Evolutionary conservation across 78 protist species (phyloP).

Genomic region (slime mould (Dictyostelium discoideum)): DNA sequence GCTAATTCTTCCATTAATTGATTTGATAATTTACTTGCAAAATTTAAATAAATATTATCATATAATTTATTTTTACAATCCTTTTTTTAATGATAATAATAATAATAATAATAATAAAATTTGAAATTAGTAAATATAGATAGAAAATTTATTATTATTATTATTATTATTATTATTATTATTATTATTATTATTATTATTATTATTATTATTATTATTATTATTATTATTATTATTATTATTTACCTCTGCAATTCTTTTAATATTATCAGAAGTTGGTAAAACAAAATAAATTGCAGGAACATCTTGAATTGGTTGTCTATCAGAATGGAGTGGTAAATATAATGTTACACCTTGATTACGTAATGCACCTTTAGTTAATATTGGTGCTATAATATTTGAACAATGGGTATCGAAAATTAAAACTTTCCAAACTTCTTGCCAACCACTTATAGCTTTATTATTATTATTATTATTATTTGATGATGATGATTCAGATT

Average conservation of each 20-base stretch:
- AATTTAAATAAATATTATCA: conserved; percentile 90
- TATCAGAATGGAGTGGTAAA: conserved; percentile 76
- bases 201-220: no score
- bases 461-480: no score
- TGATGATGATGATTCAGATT: background rate
- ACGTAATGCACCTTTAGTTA: conserved; percentile 90
- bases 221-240: background rate
- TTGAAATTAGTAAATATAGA: no score
- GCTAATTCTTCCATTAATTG: conserved; percentile 90
- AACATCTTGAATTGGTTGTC: conserved; percentile 92
- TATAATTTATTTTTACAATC: conserved; percentile 87
- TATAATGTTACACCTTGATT: conserved; percentile 93
- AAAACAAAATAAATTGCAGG: conserved; percentile 96
- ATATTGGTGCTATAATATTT: conserved; percentile 88
- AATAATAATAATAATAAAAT: no score
- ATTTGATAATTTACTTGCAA: conserved; percentile 85
- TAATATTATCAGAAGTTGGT: conserved; percentile 91
- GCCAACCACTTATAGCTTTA: conserved; percentile 43
- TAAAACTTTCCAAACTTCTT: conserved; percentile 85
- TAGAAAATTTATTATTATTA: no score
- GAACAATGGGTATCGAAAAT: conserved; percentile 85
- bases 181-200: no score
- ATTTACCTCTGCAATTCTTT: conserved; percentile 72
- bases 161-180: no score
- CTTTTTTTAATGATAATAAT: no score